Conservation (phyloP, 1,139 yeast species). For the Pneumocystis wakefieldiae region DNA sequence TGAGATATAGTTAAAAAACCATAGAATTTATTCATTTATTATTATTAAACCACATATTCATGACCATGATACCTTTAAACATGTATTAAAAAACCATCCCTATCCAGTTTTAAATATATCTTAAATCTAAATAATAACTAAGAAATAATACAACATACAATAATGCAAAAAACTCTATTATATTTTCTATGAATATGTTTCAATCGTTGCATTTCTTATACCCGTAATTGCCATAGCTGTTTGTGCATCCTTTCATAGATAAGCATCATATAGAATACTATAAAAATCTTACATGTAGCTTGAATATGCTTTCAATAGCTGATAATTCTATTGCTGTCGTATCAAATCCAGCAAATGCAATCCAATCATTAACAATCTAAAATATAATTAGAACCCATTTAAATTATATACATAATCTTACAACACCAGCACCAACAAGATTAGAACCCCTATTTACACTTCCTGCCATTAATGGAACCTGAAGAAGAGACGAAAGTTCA, state of each 20-base stretch:
- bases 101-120: not conserved
- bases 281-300: conserved; percentile 28
- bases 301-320: conserved; percentile 90
- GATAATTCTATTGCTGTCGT: conserved; percentile 98
- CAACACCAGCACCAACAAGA: not conserved
- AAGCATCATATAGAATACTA: conserved; percentile 20
- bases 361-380: conserved; percentile 96
- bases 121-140: not conserved
- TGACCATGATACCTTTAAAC: not conserved
- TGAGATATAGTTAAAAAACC: not conserved
- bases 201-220: conserved; percentile 80
- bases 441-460: conserved; percentile 79
- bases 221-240: conserved; percentile 72
- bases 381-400: conserved; percentile 86
- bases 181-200: conserved; percentile 41
- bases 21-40: not conserved
- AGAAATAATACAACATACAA: not conserved
- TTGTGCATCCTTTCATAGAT: conserved; percentile 46
- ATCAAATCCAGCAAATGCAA: conserved; percentile 91
- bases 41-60: not conserved
- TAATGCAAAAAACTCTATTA: not conserved
- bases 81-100: not conserved
- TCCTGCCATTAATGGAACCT: conserved; percentile 97
- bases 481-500: conserved; percentile 85
- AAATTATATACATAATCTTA: not conserved